Base-by-base conservation (phyloP, 306 rosid genomes). In the Casuarina cunninghamiana region DNA sequence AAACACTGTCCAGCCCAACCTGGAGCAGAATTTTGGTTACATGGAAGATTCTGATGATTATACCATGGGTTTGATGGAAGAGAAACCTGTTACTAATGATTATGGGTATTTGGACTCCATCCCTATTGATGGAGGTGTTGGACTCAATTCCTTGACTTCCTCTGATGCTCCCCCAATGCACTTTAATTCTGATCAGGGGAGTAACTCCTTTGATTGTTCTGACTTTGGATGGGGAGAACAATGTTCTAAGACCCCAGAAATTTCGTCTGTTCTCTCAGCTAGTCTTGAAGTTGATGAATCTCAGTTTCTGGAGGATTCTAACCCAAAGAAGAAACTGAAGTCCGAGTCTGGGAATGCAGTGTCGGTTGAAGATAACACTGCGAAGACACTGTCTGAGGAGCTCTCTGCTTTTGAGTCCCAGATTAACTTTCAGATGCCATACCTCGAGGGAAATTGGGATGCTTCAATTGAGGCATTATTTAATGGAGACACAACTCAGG, bases 161-260 rank as follows among this genome's bases (percentile, higher is more conserved):
- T 72, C 92, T 58, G 80, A 88, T 53, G 79, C 84, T 75, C 72
- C 76, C 26, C 78, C 84, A 0, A 13, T 84, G 5, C 82, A 91
- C 72, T 88, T 93, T 81, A 84, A 84, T 44, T 95, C 97, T 0
- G 99, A 95, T 21, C 93, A 88, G 85, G 93, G 93, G 0, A 95
- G 97, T 84, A 91, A 93, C 69, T 93, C 97, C 0, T 87, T 89
- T 26, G 96, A 85, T 38, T 87, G 87, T 82, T 91, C 97, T 4
- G 99, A 88, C 72, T 87, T 89, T 13, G 89, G 88, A 57, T 87
- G 87, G 89, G 91, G 89, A 26, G 96, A 92, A 66, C 94, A 90
- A 77, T 87, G 87, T 13, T 78, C 92, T 0, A 95, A 84, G 81
- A 87, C 97, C 21, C 97, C 97, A 2, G 97, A 95, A 77, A 93